Percentiles rank a stretch among this genome's conserved stretches.
Conservation (phyloP, 306 rosid genomes). For the barrel medic (Medicago truncatula) region DNA sequence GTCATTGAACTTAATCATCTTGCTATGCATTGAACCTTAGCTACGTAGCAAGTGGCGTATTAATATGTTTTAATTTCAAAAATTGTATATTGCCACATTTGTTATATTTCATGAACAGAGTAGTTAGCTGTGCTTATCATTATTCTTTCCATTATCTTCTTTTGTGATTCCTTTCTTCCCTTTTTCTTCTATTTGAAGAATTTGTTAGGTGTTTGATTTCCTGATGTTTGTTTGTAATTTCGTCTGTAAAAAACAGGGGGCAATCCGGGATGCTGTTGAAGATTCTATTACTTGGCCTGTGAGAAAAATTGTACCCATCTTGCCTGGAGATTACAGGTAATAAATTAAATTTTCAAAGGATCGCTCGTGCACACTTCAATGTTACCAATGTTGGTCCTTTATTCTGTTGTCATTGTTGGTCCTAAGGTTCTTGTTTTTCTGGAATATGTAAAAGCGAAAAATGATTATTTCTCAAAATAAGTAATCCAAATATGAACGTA, state of each 20-base stretch:
- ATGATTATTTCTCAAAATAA: neutral
- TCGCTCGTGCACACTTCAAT: conserved; percentile 9
- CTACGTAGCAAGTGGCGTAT: no score
- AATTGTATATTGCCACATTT: neutral
- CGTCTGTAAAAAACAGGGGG: conserved; percentile 58
- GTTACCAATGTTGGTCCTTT: neutral
- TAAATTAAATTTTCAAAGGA: conserved; percentile 17
- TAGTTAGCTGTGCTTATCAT: conserved; percentile 23
- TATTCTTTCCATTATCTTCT: conserved; percentile 17
- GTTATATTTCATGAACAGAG: conserved; percentile 12
- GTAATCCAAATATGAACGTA: conserved; percentile 4
- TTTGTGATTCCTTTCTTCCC: conserved; percentile 1
- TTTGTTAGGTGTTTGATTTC: conserved; percentile 10
- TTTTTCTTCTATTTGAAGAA: conserved; percentile 12
- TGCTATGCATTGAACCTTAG: no score
- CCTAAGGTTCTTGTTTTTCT: neutral
- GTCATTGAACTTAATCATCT: no score
- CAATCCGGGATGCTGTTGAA: conserved; percentile 89
- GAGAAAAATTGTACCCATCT: conserved; percentile 83
- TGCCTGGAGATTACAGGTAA: conserved; percentile 98
- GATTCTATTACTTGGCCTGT: conserved; percentile 98
- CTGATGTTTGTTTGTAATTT: conserved; percentile 38
- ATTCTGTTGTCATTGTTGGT: conserved; percentile 12
- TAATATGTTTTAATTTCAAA: no score
- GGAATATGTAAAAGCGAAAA: neutral